A percentile compares a stretch with the other conserved stretches of the same genome.
Evolutionary conservation across 139 green algal species (phyloP).

Genomic region (Chlorella sp.): DNA sequence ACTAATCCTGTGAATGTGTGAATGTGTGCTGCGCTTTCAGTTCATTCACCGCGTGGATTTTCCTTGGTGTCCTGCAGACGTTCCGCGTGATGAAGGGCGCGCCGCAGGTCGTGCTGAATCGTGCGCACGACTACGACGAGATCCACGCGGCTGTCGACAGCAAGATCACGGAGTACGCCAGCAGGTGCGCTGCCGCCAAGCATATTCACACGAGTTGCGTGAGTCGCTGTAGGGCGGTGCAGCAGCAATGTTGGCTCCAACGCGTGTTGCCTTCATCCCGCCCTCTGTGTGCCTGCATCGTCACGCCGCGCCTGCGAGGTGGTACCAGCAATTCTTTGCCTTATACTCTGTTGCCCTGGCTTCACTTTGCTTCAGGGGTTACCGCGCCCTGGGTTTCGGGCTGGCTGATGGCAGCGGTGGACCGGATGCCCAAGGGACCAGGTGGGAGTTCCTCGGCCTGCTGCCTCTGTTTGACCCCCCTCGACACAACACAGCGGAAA

Average conservation of each 20-base stretch:
- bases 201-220: too few species aligned
- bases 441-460: constrained; percentile 66
- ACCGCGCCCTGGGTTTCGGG: constrained; percentile 26
- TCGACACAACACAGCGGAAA: constrained; percentile 75
- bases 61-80: too few species aligned
- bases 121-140: constrained; percentile 41
- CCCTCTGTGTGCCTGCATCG: constrained; percentile 16
- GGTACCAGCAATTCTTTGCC: neutral
- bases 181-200: too few species aligned
- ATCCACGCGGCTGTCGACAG: constrained; percentile 45
- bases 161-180: constrained; percentile 76
- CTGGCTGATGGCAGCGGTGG: constrained; percentile 18
- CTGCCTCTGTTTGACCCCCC: constrained; percentile 80
- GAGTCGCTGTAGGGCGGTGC: too few species aligned
- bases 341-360: too few species aligned
- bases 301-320: neutral
- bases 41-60: too few species aligned
- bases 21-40: too few species aligned
- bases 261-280: constrained; percentile 59
- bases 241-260: too few species aligned
- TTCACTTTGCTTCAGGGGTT: too few species aligned
- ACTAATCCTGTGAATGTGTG: too few species aligned
- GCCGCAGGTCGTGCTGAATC: constrained; percentile 63
- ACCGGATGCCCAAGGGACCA: too few species aligned
- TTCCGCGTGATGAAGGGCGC: too few species aligned